Evolutionary conservation across 805 yeast species (phyloP).

Genomic region (Sugiyamaella lignohabitans): DNA sequence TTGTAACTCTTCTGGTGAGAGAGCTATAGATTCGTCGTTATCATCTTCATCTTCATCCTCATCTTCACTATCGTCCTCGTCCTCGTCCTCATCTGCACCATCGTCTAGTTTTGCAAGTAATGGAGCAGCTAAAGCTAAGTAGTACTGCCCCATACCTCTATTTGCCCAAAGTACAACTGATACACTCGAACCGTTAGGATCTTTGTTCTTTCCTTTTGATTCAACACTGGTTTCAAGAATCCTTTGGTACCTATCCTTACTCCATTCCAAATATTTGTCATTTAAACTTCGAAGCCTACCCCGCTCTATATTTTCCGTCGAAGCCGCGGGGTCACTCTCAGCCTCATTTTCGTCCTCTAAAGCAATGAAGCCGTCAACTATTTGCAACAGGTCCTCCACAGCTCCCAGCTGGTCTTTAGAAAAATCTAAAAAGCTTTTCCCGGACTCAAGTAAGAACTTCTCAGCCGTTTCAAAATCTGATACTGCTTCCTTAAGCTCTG

Average conservation of each 20-base stretch:
- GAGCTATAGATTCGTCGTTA: slow-evolving; percentile 18
- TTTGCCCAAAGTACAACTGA: slow-evolving; percentile 21
- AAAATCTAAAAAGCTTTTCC: neutral
- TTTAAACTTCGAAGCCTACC: slow-evolving; percentile 1
- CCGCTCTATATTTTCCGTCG: slow-evolving; percentile 24
- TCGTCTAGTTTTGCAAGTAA: slow-evolving; percentile 27
- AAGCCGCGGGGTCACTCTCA: slow-evolving; percentile 10
- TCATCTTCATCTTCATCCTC: slow-evolving; percentile 26
- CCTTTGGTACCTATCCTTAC: slow-evolving; percentile 16
- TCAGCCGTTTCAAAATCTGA: slow-evolving; percentile 42
- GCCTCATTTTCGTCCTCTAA: slow-evolving; percentile 17
- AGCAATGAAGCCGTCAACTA: slow-evolving; percentile 54
- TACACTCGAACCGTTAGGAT: slow-evolving; percentile 10
- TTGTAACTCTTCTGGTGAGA: slow-evolving; percentile 5
- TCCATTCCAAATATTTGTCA: slow-evolving; percentile 16
- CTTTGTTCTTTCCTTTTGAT: slow-evolving; percentile 17
- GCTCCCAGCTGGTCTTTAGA: slow-evolving; percentile 1
- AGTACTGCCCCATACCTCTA: slow-evolving; percentile 29
- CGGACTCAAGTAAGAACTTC: slow-evolving; percentile 4
- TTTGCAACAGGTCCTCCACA: slow-evolving; percentile 32
- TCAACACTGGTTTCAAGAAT: slow-evolving; percentile 10
- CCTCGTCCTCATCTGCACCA: slow-evolving; percentile 22
- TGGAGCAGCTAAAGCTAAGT: slow-evolving; percentile 28
- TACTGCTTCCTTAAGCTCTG: slow-evolving; percentile 34
- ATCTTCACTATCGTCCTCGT: slow-evolving; percentile 22